A percentile compares a stretch with the other conserved stretches of the same genome.
These are phyloP conservation scores for Sanghuangporus sanghuang DNA, from an alignment of 1,284 basidiomycete genomes.

Conservation along the genomic window DNA sequence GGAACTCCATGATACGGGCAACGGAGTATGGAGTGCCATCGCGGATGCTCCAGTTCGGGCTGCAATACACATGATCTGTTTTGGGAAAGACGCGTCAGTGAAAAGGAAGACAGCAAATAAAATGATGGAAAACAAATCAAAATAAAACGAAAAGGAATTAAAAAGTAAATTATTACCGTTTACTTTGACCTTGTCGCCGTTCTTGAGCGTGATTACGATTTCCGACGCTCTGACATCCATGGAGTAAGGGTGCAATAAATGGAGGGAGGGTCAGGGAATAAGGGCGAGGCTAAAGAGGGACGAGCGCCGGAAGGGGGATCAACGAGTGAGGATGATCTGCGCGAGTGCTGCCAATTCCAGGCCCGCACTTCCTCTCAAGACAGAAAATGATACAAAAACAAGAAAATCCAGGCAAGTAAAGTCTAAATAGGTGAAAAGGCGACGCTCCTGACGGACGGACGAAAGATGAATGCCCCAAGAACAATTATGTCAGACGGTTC, in stretches of 20 bases:
- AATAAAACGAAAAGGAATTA: not conserved
- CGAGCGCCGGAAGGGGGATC: not conserved
- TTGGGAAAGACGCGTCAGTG: constrained; percentile 28
- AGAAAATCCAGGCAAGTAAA: not conserved
- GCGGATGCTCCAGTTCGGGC: constrained; percentile 83
- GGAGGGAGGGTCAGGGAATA: not conserved
- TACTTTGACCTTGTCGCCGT: constrained; percentile 74
- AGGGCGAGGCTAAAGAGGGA: not conserved
- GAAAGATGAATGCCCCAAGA: not conserved
- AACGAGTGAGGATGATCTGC: not conserved
- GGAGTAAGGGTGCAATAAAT: not conserved
- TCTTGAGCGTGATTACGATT: constrained; percentile 48
- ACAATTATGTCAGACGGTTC: not conserved
- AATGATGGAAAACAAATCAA: constrained; percentile 17
- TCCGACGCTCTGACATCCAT: constrained; percentile 1
- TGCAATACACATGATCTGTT: constrained; percentile 93
- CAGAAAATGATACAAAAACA: not conserved
- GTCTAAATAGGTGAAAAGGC: not conserved
- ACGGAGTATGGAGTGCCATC: constrained; percentile 92
- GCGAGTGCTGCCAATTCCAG: not conserved
- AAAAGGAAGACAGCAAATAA: constrained; percentile 5
- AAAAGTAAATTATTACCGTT: constrained; percentile 54
- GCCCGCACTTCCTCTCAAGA: not conserved
- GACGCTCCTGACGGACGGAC: not conserved
- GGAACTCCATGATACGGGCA: constrained; percentile 93